Base-by-base conservation (phyloP, 768 basidiomycete species). In the Gymnopilus junonius region DNA sequence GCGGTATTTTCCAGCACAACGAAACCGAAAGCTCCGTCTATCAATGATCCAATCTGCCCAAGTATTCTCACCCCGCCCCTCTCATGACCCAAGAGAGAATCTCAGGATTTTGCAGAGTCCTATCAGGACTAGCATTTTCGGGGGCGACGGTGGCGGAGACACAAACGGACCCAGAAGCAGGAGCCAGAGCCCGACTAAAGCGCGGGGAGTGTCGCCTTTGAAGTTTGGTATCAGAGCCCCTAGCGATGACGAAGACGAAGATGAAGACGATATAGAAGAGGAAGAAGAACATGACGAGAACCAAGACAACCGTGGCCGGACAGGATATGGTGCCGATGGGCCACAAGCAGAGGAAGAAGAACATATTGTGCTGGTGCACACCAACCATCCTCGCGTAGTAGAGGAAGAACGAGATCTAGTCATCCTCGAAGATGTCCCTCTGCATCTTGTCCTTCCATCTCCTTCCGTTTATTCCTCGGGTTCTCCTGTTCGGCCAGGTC, bases 21-120 rank as follows among this genome's bases (percentile, higher is more conserved):
- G 72, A 23, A 79, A 80, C 54, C 80, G 85, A 21, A 80, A 83
- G 2, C 80, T 89, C 1, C 85, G 91, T 29, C 81, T 93, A 62
- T 90, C 89, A 2, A 90, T 93, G 88, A 91, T 93, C 34, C 81
- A 86, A 25, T 86, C 86, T 58, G 89, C 89, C 0, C 85, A 91
- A 67, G 89, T 93, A 4, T 91, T 92, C 73, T 85, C 86, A 1
- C 91, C 90, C 1, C 74, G 84, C 3, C 88, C 87, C 0, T 86
- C 84, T 35, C 73, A 75, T 3, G 82, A 89, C 68, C 87, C 89
- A 1, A 75, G 79, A 31, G 87, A 87, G 71, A 91, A 91, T 63
- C 80, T 92, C 1, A 80, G 84, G 8, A 78, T 90, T 32, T 79
- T 92, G 3, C 84, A 87, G 69, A 86, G 82, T 14, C 89, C 88